These are phyloP conservation scores for Mycena haematopus DNA, from an alignment of 768 basidiomycete species.

Conservation along the genomic window DNA sequence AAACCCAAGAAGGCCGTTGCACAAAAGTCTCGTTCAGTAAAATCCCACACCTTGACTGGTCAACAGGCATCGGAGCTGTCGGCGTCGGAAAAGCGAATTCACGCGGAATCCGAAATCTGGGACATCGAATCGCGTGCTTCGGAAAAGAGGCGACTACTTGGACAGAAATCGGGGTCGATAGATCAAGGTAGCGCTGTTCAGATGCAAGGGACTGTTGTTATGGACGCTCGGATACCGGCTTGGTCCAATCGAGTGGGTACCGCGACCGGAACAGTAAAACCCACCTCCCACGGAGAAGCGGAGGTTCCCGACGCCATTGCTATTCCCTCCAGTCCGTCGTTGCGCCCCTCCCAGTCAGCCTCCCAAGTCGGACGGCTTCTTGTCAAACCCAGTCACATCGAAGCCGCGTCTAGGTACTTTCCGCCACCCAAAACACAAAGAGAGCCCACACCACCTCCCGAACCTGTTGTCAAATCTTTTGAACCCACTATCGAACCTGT, in stretches of 20 bases:
- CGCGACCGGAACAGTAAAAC: not conserved
- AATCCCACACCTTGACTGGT: not conserved
- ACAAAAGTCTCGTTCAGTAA: conserved; percentile 4
- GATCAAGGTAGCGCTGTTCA: conserved; percentile 7
- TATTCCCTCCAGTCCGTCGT: conserved; percentile 33
- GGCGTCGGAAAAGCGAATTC: conserved; percentile 3
- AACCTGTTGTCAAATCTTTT: not conserved
- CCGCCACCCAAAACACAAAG: conserved; percentile 13
- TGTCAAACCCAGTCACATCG: conserved; percentile 2
- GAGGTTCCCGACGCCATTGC: conserved; percentile 6
- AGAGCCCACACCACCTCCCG: not conserved
- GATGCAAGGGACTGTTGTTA: conserved; percentile 38
- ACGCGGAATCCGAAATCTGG: conserved; percentile 55
- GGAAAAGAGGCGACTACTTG: conserved; percentile 17
- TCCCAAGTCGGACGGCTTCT: conserved; percentile 48
- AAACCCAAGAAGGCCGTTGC: conserved; percentile 14
- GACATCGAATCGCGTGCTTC: conserved; percentile 52
- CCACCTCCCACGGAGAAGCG: not conserved
- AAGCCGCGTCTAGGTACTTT: conserved; percentile 33
- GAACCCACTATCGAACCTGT: not conserved
- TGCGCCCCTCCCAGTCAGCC: conserved; percentile 61
- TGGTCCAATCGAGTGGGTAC: conserved; percentile 32
- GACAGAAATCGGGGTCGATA: not conserved
- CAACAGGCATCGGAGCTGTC: conserved; percentile 7
- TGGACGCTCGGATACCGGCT: conserved; percentile 41